These are phyloP conservation scores for Phytophthora brassicae DNA, from an alignment of 352 stramenopile species.

Conservation along the genomic window DNA sequence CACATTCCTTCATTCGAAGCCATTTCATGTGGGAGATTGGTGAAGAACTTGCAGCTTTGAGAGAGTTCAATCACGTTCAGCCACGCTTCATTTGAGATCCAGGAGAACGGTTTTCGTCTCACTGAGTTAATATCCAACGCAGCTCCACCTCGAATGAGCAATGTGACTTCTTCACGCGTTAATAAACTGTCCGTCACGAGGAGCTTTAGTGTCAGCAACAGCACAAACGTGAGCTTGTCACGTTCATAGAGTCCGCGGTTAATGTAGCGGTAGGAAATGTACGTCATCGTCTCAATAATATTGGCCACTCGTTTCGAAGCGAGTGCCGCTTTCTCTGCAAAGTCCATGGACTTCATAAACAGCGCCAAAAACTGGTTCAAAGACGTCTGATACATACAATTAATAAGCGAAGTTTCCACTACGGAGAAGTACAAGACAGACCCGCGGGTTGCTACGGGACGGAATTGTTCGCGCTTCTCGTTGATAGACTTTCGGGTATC, in stretches of 20 bases:
- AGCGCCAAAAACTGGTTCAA: conserved; percentile 97
- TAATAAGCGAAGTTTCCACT: conserved; percentile 97
- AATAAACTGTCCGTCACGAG: conserved; percentile 94
- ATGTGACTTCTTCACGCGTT: conserved; percentile 93
- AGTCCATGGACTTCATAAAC: conserved; percentile 98
- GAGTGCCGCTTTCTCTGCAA: conserved; percentile 96
- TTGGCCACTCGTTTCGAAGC: conserved; percentile 97
- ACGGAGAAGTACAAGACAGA: conserved; percentile 99
- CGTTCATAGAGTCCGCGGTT: conserved; percentile 98
- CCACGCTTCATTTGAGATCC: conserved; percentile 98
- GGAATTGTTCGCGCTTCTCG: conserved; percentile 98
- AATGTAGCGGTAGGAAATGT: conserved; percentile 98
- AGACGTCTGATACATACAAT: conserved; percentile 99
- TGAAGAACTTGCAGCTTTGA: conserved; percentile 96
- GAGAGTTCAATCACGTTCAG: conserved; percentile 97
- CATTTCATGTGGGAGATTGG: conserved; percentile 96
- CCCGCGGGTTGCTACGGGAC: conserved; percentile 95
- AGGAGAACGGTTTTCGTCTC: conserved; percentile 95
- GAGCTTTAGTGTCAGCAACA: conserved; percentile 98
- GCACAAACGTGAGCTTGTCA: conserved; percentile 98
- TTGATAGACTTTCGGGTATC: conserved; percentile 98
- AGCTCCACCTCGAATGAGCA: conserved; percentile 95
- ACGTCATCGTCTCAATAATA: conserved; percentile 99
- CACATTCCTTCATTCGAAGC: conserved; percentile 96
- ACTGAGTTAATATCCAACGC: conserved; percentile 97